Evolutionary conservation across 345 rosid genomes (phyloP), one percentile per base, ranked within the genome.

Genomic region (Adansonia digitata): DNA sequence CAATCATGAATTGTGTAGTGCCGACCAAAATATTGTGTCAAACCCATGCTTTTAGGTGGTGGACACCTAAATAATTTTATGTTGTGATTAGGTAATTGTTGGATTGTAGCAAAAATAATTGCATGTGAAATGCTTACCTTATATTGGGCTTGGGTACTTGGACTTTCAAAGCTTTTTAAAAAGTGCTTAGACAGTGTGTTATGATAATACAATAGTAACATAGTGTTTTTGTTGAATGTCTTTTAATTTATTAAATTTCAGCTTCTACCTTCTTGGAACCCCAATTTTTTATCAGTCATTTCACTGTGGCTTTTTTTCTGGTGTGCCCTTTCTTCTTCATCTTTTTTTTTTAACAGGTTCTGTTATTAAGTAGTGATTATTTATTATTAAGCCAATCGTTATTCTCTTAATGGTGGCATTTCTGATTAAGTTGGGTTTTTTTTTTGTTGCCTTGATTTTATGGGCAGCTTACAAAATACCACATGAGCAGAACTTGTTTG

Each of bases 401-500:
- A 37, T 18, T 74, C 27, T 22, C 49, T 75, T 62, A 48, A 39
- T 34, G 4, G 73, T 46, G 24, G 31, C 53, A 51, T 75, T n/a
- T 76, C 64, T 68, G 60, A 69, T 61, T 18, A 61, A 69, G 53
- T 22, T 78, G 1, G 35, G 39, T 61, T n/a, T 48, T 20, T 59
- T 71, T 71, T 73, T 70, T 69, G 57, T 43, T 69, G 18, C 73
- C 43, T 69, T 49, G 42, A 31, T 49, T 43, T 73, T 64, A 5
- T 75, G 77, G 42, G 80, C 86, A 91, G 97, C 97, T 73, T 91
- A 91, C 74, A 79, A 79, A 73, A 85, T 91, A 73, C 92, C 94
- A 52, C 68, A 81, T 17, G 97, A 91, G 34, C 97, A 91, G 81
- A 89, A 89, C 78, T 85, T 91, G 77, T 91, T 91, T 74, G 97